Base-by-base conservation (phyloP, 2,329 filamentous ascomycete species). In the Thermomyces lanuginosus region DNA sequence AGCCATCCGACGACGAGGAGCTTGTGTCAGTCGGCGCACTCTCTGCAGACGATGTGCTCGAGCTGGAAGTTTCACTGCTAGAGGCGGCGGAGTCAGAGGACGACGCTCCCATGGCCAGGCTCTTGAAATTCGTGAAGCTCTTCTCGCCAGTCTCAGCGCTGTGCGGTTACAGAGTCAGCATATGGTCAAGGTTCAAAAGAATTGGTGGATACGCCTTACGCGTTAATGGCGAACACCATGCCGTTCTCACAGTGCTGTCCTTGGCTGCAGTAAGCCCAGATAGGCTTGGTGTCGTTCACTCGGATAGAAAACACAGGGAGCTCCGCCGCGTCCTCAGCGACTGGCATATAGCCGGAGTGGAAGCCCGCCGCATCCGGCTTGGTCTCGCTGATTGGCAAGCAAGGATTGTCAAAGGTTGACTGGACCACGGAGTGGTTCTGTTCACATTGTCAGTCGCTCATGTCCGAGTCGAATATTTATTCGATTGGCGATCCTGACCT, bases 241-340 rank as follows among this genome's bases (percentile, higher is more conserved):
- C 76, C 76, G 28, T 48, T 56, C 49, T 80, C 67, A 54, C 79
- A 86, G 55, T 86, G 79, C 45, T 63, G 67, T 21, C 46, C 72
- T 51, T 82, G 75, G 16, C 71, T 70, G 57, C 79, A 86, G 63
- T 75, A 84, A 36, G 79, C 55, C 77, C 79, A 86, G 36, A 82
- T 60, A 21, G 80, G 78, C 32, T 64, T 73, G 23, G 62, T 66
- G 50, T 69, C 62, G 42, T 71, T 73, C 51, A 86, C 57, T 52
- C 62, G 62, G 43, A 84, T 60, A 35, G 74, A 80, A 55, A 72
- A 86, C 28, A 72, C 73, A 16, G 76, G 70, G 30, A 72, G 63
- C 47, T 59, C 53, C 39, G 59, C 61, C 41, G 50, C 58, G 34
- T 51, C 42, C 12, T 53, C 44, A 36, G 58, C 60, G 31, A 69